These are phyloP conservation scores for Ilyonectria sp. DNA, from an alignment of 2,329 filamentous ascomycete genomes.

Conservation along the genomic window DNA sequence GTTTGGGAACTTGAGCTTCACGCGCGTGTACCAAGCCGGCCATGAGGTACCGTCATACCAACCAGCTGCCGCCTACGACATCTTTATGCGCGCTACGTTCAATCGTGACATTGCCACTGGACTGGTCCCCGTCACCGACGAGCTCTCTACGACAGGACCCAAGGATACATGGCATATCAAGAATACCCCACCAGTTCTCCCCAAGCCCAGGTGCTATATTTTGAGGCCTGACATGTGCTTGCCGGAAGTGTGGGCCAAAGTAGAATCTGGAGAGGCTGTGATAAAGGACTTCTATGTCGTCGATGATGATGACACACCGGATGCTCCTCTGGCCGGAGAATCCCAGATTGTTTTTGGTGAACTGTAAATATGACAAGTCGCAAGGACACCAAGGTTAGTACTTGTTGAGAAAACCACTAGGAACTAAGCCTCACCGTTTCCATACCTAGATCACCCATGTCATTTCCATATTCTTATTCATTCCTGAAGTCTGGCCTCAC, in stretches of 20 bases:
- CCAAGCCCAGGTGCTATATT: slow-evolving; percentile 72
- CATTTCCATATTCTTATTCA: no score
- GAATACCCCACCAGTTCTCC: slow-evolving; percentile 63
- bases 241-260: slow-evolving; percentile 65
- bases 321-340: not conserved
- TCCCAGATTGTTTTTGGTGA: not conserved
- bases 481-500: no score
- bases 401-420: no score
- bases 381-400: not conserved
- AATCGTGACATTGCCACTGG: slow-evolving; percentile 70
- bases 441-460: no score
- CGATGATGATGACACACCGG: slow-evolving; percentile 18
- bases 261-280: slow-evolving; percentile 65
- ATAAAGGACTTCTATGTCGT: slow-evolving; percentile 59
- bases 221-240: slow-evolving; percentile 70
- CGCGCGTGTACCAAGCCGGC: slow-evolving; percentile 75
- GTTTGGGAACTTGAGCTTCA: slow-evolving; percentile 80
- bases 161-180: slow-evolving; percentile 72
- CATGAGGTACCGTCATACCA: slow-evolving; percentile 75
- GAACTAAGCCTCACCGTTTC: no score
- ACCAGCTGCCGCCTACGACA: slow-evolving; percentile 68
- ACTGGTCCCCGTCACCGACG: slow-evolving; percentile 63
- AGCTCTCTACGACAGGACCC: slow-evolving; percentile 67
- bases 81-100: slow-evolving; percentile 72
- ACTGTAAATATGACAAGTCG: not conserved